Conservation (phyloP, 805 yeast genomes). For the Wickerhamiella galacta region DNA sequence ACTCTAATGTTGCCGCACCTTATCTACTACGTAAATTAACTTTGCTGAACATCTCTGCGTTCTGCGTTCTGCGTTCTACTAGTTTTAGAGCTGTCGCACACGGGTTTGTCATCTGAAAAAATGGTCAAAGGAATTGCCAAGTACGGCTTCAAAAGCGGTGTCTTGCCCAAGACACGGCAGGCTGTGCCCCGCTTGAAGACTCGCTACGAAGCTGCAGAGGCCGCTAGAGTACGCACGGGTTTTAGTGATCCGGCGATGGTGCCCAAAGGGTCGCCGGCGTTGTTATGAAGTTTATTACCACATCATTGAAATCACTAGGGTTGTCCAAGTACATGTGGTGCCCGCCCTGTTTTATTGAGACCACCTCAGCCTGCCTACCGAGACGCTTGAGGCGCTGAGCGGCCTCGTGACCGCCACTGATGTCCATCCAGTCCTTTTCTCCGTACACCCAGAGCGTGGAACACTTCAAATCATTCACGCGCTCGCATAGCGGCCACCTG, state of each 20-base stretch:
- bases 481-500: constrained; percentile 44
- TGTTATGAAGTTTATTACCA: constrained; percentile 32
- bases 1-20: too few species aligned
- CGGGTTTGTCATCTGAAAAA: constrained; percentile 5
- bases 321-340: constrained; percentile 63
- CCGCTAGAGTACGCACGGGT: constrained; percentile 43
- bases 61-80: too few species aligned
- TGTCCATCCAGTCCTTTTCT: constrained; percentile 52
- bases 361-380: constrained; percentile 19
- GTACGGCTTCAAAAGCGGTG: constrained; percentile 52
- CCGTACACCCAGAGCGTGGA: constrained; percentile 79
- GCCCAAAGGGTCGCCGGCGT: constrained; percentile 46
- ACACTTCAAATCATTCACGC: constrained; percentile 34
- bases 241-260: constrained; percentile 46
- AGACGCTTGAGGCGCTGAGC: constrained; percentile 13
- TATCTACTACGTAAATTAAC: too few species aligned
- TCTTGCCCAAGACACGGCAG: constrained; percentile 61
- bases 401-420: constrained; percentile 25
- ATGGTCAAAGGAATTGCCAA: constrained; percentile 35
- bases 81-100: too few species aligned
- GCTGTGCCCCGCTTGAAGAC: constrained; percentile 42
- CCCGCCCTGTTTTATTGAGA: constrained; percentile 38
- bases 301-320: constrained; percentile 31
- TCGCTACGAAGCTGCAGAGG: constrained; percentile 18
- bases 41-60: too few species aligned